phyloP scores from a whole-genome alignment of 1,284 basidiomycete species.

The Xerocomus amazonicus region DNA sequence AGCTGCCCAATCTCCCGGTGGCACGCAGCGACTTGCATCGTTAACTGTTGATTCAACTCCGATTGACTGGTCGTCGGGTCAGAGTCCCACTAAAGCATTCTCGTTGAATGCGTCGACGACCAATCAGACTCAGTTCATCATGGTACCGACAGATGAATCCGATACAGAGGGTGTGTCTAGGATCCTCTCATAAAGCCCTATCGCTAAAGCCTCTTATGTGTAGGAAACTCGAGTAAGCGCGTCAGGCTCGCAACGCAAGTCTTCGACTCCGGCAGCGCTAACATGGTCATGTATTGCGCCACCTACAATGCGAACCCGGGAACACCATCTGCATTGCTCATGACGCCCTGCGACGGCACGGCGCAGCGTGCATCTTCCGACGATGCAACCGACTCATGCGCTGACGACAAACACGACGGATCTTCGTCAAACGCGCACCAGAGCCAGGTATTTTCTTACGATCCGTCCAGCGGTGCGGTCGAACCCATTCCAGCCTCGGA shows the following conservation, averaged over 20 bases:
- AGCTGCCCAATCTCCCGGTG: constrained; percentile 11
- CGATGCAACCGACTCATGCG: constrained; percentile 9
- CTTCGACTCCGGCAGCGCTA: constrained; percentile 38
- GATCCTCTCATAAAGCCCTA: not conserved
- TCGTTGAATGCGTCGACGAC: constrained; percentile 54
- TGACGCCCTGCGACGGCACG: constrained; percentile 46
- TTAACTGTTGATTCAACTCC: constrained; percentile 41
- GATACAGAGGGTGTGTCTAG: constrained; percentile 14
- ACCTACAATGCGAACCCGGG: constrained; percentile 56
- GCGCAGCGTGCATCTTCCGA: not conserved
- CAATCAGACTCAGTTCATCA: constrained; percentile 49
- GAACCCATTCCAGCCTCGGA: constrained; percentile 48
- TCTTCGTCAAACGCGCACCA: constrained; percentile 31
- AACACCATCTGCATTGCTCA: constrained; percentile 46
- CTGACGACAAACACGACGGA: not conserved
- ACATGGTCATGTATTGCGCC: constrained; percentile 49
- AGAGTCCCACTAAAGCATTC: constrained; percentile 31
- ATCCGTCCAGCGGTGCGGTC: constrained; percentile 44
- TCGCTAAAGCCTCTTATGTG: not conserved
- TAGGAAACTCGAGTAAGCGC: constrained; percentile 19
- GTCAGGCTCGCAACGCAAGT: constrained; percentile 48
- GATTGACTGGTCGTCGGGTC: constrained; percentile 26
- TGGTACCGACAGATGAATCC: constrained; percentile 27
- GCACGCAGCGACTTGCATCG: constrained; percentile 39
- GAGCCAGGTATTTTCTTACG: constrained; percentile 60